These are phyloP conservation scores for Sordariomycetes sp. DNA, from an alignment of 2,329 filamentous ascomycete species.

Conservation along the genomic window DNA sequence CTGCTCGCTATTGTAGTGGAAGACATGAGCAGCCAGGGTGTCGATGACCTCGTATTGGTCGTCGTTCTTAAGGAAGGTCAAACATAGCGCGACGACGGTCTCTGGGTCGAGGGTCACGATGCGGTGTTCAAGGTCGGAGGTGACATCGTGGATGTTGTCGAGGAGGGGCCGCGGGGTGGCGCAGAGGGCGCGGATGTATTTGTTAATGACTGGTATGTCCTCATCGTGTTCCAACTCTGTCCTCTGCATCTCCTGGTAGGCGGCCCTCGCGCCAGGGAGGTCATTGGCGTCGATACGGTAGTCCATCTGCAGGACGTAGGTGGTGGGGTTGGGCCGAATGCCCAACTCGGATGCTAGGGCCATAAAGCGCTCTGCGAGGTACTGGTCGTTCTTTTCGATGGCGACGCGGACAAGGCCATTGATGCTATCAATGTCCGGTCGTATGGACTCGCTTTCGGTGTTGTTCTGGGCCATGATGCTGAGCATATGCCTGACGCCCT, in stretches of 20 bases:
- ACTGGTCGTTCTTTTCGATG: slow-evolving; percentile 56
- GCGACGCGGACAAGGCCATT: slow-evolving; percentile 68
- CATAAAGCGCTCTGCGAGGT: slow-evolving; percentile 65
- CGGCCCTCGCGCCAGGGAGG: slow-evolving; percentile 54
- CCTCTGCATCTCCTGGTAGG: slow-evolving; percentile 52
- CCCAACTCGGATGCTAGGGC: slow-evolving; percentile 53
- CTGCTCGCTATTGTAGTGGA: slow-evolving; percentile 59
- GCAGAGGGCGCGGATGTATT: slow-evolving; percentile 61
- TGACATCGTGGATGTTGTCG: slow-evolving; percentile 60
- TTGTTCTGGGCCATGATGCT: slow-evolving; percentile 48
- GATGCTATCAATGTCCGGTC: slow-evolving; percentile 60
- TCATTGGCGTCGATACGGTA: slow-evolving; percentile 67
- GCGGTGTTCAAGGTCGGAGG: slow-evolving; percentile 62
- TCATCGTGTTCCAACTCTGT: slow-evolving; percentile 39
- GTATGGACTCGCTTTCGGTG: slow-evolving; percentile 29
- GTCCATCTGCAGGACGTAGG: slow-evolving; percentile 64
- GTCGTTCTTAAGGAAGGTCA: slow-evolving; percentile 63
- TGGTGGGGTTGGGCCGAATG: slow-evolving; percentile 57
- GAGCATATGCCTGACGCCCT: slow-evolving; percentile 66
- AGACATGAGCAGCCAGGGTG: slow-evolving; percentile 65
- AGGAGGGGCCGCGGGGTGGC: slow-evolving; percentile 50
- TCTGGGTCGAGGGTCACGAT: slow-evolving; percentile 59
- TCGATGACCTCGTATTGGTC: slow-evolving; percentile 74
- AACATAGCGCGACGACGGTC: slow-evolving; percentile 64
- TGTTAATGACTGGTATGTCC: slow-evolving; percentile 56